These are phyloP conservation scores for Onygenales sp. DNA, from an alignment of 2,329 filamentous ascomycete genomes.

Conservation along the genomic window DNA sequence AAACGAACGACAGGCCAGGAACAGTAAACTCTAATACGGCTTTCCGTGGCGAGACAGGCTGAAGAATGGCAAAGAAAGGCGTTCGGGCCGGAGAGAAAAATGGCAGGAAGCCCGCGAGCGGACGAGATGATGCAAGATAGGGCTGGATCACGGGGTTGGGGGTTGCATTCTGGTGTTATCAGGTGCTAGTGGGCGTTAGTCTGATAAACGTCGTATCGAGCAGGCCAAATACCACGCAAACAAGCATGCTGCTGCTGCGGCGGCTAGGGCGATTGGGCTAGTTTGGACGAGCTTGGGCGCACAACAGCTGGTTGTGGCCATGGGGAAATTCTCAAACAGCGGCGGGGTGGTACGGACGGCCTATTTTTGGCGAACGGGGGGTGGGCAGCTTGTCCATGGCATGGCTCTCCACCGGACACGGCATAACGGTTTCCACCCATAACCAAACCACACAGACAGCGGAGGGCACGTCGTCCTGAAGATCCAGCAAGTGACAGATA, in stretches of 20 bases:
- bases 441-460: too few relatives aligned
- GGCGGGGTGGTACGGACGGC: too few relatives aligned
- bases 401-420: too few relatives aligned
- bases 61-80: not conserved
- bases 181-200: not conserved
- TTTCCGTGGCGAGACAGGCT: too few relatives aligned
- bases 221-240: not conserved
- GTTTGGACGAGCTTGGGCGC: not conserved
- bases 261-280: not conserved
- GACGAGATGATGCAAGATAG: not conserved
- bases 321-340: too few relatives aligned
- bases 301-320: not conserved
- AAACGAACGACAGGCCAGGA: too few relatives aligned
- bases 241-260: not conserved
- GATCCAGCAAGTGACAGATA: too few relatives aligned
- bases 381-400: too few relatives aligned
- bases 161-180: not conserved
- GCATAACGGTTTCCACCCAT: too few relatives aligned
- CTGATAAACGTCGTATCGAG: not conserved
- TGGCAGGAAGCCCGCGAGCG: not conserved
- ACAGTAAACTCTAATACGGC: too few relatives aligned
- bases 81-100: not conserved
- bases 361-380: too few relatives aligned
- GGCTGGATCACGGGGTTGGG: not conserved
- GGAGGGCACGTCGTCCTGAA: too few relatives aligned